Percentiles rank a stretch among this genome's conserved stretches.
Conservation (phyloP, 2,329 filamentous ascomycete species). For the Colletotrichum sp. region DNA sequence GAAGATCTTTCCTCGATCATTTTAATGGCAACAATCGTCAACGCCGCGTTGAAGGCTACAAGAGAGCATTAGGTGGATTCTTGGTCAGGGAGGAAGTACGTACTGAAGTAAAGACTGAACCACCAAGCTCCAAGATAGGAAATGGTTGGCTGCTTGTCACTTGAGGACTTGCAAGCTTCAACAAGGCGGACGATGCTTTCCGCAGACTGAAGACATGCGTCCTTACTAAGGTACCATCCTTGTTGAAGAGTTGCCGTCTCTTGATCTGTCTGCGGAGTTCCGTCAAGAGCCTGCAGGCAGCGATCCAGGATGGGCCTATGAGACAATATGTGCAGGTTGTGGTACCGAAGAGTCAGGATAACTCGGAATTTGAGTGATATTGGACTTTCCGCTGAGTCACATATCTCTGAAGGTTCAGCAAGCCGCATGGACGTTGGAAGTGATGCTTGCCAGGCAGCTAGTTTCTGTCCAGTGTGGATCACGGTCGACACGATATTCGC, state of each 20-base stretch:
- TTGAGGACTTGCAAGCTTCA: constrained; percentile 18
- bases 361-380: constrained; percentile 39
- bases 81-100: background rate
- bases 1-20: background rate
- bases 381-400: constrained; percentile 16
- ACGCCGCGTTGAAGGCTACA: constrained; percentile 14
- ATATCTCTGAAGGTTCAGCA: constrained; percentile 26
- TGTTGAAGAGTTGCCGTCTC: constrained; percentile 23
- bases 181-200: constrained; percentile 27
- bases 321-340: constrained; percentile 35
- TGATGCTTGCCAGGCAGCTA: constrained; percentile 39
- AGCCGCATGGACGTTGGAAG: constrained; percentile 34
- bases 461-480: constrained; percentile 41
- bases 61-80: background rate
- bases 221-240: constrained; percentile 24
- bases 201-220: constrained; percentile 27
- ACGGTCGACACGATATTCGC: constrained; percentile 36
- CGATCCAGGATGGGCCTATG: constrained; percentile 33
- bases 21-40: constrained; percentile 6
- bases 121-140: constrained; percentile 34
- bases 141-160: background rate
- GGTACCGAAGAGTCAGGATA: constrained; percentile 39
- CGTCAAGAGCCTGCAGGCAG: constrained; percentile 21
- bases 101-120: constrained; percentile 36
- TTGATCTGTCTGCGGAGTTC: background rate